These are phyloP conservation scores for Berberis vulgaris DNA, from an alignment of 164 flowering plant species.

Conservation along the genomic window DNA sequence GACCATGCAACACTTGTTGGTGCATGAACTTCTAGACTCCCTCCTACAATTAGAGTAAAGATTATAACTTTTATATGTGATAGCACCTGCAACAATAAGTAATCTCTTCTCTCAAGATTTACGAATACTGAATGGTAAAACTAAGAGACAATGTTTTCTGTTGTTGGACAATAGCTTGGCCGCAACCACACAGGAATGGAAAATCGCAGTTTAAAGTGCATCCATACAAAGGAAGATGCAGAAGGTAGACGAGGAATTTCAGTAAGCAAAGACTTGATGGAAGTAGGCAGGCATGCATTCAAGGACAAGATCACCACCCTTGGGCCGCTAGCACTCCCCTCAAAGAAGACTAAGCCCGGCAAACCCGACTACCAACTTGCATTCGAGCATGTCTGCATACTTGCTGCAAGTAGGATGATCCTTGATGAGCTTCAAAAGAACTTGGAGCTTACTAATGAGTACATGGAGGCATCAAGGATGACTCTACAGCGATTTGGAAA, in stretches of 20 bases:
- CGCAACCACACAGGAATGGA: constrained; percentile 61
- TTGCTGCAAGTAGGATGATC: constrained; percentile 45
- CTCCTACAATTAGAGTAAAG: too few relatives aligned
- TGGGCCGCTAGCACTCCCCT: constrained; percentile 51
- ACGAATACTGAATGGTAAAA: too few relatives aligned
- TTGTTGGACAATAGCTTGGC: constrained; percentile 26
- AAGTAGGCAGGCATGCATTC: constrained; percentile 54
- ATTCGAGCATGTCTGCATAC: constrained; percentile 59
- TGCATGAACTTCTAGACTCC: too few relatives aligned
- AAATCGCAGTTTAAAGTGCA: constrained; percentile 34
- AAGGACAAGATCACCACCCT: constrained; percentile 57
- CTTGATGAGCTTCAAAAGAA: constrained; percentile 49
- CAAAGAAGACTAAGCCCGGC: constrained; percentile 27
- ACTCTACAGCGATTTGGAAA: constrained; percentile 65
- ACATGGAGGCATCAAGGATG: constrained; percentile 59
- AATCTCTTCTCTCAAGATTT: too few relatives aligned
- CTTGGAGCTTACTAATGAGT: constrained; percentile 44
- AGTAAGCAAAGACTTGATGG: constrained; percentile 40
- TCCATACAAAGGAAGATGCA: constrained; percentile 37
- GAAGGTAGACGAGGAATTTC: constrained; percentile 38
- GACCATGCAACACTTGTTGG: too few relatives aligned
- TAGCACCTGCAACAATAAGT: too few relatives aligned
- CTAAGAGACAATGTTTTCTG: too few relatives aligned
- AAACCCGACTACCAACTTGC: constrained; percentile 57
- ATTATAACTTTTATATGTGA: too few relatives aligned